Evolutionary conservation across 768 basidiomycete genomes (phyloP).

Genomic region (Kwoniella dejecticola): DNA sequence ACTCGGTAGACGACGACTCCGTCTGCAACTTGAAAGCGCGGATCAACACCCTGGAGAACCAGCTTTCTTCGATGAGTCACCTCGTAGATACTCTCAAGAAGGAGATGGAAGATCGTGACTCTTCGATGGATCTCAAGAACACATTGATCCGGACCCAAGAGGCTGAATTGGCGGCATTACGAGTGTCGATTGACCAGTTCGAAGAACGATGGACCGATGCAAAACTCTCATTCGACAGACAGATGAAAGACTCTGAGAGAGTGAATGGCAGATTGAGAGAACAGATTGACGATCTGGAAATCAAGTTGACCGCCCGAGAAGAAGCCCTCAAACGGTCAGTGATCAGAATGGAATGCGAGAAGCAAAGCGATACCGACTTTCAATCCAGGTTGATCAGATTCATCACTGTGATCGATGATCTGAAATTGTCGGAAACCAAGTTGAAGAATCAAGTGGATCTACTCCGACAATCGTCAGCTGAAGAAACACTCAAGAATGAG

Average conservation of each 20-base stretch:
- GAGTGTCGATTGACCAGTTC: conserved; percentile 1
- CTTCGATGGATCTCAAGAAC: conserved; percentile 9
- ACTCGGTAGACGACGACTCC: conserved; percentile 5
- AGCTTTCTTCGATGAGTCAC: conserved; percentile 3
- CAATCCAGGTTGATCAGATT: conserved; percentile 31
- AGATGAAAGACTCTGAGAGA: conserved; percentile 23
- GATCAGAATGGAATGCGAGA: conserved; percentile 27
- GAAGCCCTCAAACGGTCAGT: conserved; percentile 17
- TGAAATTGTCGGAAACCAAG: conserved; percentile 34
- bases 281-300: conserved; percentile 15
- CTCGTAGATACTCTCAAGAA: conserved; percentile 1
- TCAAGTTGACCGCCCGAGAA: conserved; percentile 15
- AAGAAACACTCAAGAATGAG: not conserved
- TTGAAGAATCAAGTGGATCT: conserved; percentile 17
- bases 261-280: conserved; percentile 6
- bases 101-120: conserved; percentile 17
- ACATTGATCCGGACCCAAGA: conserved; percentile 23
- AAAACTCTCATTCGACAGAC: not conserved
- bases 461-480: not conserved
- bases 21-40: not conserved
- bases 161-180: conserved; percentile 22
- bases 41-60: conserved; percentile 7
- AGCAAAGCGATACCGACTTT: conserved; percentile 18
- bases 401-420: conserved; percentile 37
- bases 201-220: conserved; percentile 14